Conservation (phyloP, 257 asterid species). For the Solanum corneliomulleri region DNA sequence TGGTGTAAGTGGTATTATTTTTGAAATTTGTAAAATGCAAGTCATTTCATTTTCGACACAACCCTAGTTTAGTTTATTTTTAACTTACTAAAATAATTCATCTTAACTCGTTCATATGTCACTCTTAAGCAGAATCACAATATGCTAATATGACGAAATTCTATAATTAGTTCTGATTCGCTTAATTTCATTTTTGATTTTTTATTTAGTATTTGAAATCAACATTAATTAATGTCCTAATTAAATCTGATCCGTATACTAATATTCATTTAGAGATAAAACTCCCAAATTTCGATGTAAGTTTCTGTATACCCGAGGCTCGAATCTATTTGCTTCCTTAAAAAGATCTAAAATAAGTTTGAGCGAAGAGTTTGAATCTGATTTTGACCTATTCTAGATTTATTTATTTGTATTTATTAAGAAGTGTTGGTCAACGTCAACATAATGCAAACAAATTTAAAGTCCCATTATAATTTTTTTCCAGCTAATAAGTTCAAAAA, state of each 20-base stretch:
- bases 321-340: background rate
- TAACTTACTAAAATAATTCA: background rate
- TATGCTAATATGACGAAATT: background rate
- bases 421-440: background rate
- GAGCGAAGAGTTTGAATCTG: background rate
- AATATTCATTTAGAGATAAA: too few species aligned
- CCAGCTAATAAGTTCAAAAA: background rate
- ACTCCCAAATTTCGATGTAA: too few species aligned
- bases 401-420: background rate
- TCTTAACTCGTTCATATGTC: background rate
- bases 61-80: too few species aligned
- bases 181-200: too few species aligned
- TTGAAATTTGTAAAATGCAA: too few species aligned
- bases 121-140: background rate
- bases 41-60: too few species aligned
- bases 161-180: background rate
- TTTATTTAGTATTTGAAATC: too few species aligned
- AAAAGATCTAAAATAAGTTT: background rate
- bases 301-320: background rate
- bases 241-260: too few species aligned
- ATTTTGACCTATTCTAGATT: background rate
- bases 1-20: too few species aligned
- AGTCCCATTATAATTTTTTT: background rate
- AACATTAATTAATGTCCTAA: too few species aligned
- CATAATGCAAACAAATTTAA: background rate